Conservation (phyloP, 176 grass and related monocot genomes). For the Aegilops speltoides region DNA sequence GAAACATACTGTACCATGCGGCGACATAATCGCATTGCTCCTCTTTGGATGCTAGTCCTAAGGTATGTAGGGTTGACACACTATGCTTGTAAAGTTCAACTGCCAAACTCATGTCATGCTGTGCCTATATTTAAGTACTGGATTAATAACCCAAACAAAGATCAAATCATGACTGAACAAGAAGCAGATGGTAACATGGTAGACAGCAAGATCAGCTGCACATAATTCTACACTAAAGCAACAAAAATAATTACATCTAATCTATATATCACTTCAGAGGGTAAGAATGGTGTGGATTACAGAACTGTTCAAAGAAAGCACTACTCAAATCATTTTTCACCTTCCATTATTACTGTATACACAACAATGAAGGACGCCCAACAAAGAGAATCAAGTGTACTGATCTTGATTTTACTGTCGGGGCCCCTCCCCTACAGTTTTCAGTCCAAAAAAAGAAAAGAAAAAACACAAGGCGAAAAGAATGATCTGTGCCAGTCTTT, state of each 20-base stretch:
- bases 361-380: background rate
- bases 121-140: slow-evolving; percentile 37
- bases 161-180: background rate
- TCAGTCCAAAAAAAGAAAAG: background rate
- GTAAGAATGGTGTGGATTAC: background rate
- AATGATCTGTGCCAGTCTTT: background rate
- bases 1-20: slow-evolving; percentile 51
- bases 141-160: slow-evolving; percentile 24
- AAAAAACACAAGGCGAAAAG: background rate
- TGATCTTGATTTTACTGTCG: background rate
- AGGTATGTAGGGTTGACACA: slow-evolving; percentile 30
- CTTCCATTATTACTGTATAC: background rate
- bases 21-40: slow-evolving; percentile 47
- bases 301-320: background rate
- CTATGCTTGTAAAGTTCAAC: slow-evolving; percentile 57
- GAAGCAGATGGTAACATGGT: background rate
- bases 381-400: background rate
- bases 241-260: background rate
- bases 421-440: background rate
- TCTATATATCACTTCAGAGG: background rate
- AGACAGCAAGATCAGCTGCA: slow-evolving; percentile 7
- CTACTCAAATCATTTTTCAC: background rate
- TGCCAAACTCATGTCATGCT: slow-evolving; percentile 23
- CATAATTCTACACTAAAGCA: background rate
- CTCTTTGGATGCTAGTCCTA: slow-evolving; percentile 56